These are phyloP conservation scores for Anthracocystis panici-leucophaei DNA, from an alignment of 1,284 basidiomycete species.

Conservation along the genomic window DNA sequence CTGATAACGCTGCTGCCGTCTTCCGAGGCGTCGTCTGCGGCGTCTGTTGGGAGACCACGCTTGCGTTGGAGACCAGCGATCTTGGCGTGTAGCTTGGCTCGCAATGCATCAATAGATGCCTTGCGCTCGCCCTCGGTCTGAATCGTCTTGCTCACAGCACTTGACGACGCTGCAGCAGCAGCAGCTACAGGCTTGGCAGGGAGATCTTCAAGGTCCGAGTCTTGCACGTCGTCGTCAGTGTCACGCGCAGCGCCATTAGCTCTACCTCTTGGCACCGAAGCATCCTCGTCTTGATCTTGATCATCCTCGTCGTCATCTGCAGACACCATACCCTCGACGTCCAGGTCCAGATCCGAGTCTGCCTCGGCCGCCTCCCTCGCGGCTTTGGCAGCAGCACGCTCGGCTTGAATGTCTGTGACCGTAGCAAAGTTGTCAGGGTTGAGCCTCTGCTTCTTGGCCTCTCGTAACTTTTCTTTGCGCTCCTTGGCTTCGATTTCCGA, in stretches of 20 bases:
- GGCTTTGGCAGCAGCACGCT: slow-evolving; percentile 51
- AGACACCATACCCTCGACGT: slow-evolving; percentile 46
- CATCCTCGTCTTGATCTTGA: slow-evolving; percentile 29
- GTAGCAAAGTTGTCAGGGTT: slow-evolving; percentile 65
- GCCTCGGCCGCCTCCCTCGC: slow-evolving; percentile 38
- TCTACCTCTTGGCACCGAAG: slow-evolving; percentile 1
- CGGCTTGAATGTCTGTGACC: slow-evolving; percentile 56
- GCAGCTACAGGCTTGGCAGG: slow-evolving; percentile 7
- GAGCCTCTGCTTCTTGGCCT: slow-evolving; percentile 60
- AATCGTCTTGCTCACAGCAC: slow-evolving; percentile 20
- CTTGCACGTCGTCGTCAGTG: slow-evolving; percentile 50
- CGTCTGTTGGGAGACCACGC: slow-evolving; percentile 39
- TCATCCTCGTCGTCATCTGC: slow-evolving; percentile 40
- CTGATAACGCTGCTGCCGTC: slow-evolving; percentile 49
- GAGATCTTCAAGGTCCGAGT: slow-evolving; percentile 45
- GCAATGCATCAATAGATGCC: slow-evolving; percentile 55
- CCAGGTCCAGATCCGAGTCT: slow-evolving; percentile 50
- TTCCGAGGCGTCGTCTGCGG: slow-evolving; percentile 32
- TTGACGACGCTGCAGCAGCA: slow-evolving; percentile 7
- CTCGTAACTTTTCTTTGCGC: slow-evolving; percentile 55
- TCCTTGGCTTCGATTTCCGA: slow-evolving; percentile 59
- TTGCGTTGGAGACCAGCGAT: slow-evolving; percentile 60
- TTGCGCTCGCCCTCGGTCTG: slow-evolving; percentile 55
- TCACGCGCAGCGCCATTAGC: slow-evolving; percentile 46
- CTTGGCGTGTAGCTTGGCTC: slow-evolving; percentile 62